Evolutionary conservation across 1,139 yeast species (phyloP).

Genomic region (Yamadazyma taylorii): DNA sequence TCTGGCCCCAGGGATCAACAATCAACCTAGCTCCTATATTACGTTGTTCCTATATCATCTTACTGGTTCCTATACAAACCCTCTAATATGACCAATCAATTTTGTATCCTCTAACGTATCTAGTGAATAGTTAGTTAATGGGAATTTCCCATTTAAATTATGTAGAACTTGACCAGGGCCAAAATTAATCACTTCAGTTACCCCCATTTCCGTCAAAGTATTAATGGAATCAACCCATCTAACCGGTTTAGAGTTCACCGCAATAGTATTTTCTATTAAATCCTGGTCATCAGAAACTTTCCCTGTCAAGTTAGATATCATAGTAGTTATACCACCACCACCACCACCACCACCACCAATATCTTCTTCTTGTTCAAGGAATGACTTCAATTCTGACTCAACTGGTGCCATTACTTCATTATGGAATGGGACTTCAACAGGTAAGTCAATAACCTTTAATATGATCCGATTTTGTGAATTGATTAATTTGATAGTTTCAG

Average conservation of each 20-base stretch:
- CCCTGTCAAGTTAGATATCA: slow-evolving; percentile 39
- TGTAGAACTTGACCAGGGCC: slow-evolving; percentile 42
- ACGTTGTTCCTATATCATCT: too few species aligned
- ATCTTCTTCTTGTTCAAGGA: slow-evolving; percentile 11
- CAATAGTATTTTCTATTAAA: slow-evolving; percentile 24
- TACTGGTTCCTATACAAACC: too few species aligned
- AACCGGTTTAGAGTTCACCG: slow-evolving; percentile 44
- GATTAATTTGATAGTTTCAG: slow-evolving; percentile 18
- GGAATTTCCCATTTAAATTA: slow-evolving; percentile 24
- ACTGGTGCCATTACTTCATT: slow-evolving; percentile 38
- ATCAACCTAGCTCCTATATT: too few species aligned
- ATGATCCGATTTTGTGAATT: slow-evolving; percentile 12
- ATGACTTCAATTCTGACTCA: slow-evolving; percentile 26
- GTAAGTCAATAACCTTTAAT: slow-evolving; percentile 26
- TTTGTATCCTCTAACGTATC: slow-evolving; percentile 9
- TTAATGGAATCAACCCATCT: slow-evolving; percentile 41
- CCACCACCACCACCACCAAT: slow-evolving; percentile 12
- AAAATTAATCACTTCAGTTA: slow-evolving; percentile 26
- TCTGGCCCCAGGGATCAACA: too few species aligned
- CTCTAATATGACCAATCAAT: background rate
- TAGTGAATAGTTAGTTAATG: slow-evolving; percentile 6
- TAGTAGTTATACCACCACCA: slow-evolving; percentile 23
- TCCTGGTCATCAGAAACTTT: slow-evolving; percentile 14
- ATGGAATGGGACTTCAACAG: slow-evolving; percentile 59
- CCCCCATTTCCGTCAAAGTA: slow-evolving; percentile 17